Evolutionary conservation across 1,284 basidiomycete genomes (phyloP).

Genomic region (Fistulinella cinereoalba): DNA sequence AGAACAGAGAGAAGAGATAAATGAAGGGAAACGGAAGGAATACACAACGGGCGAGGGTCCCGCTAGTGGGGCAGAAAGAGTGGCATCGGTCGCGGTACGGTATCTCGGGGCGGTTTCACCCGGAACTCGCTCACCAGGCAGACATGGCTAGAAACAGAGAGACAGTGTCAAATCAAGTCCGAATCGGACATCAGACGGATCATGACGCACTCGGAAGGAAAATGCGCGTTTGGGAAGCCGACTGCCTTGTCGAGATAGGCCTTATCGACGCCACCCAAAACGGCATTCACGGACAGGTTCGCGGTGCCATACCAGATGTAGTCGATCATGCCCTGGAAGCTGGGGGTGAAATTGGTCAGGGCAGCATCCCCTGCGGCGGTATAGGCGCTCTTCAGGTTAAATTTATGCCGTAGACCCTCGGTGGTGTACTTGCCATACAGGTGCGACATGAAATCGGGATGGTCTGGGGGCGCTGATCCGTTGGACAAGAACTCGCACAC

Average conservation of each 20-base stretch:
- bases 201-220: constrained; percentile 85
- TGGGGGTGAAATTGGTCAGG: constrained; percentile 91
- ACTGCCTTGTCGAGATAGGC: constrained; percentile 87
- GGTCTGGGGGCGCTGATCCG: constrained; percentile 70
- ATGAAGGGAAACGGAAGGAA: constrained; percentile 21
- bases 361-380: constrained; percentile 63
- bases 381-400: constrained; percentile 86
- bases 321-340: constrained; percentile 83
- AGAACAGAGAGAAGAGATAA: constrained; percentile 29
- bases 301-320: constrained; percentile 90
- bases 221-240: constrained; percentile 96
- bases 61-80: constrained; percentile 25
- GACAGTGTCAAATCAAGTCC: constrained; percentile 6
- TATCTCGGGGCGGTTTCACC: constrained; percentile 62
- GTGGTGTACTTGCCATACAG: constrained; percentile 90
- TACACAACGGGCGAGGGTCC: constrained; percentile 6
- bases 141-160: constrained; percentile 51
- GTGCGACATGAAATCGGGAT: constrained; percentile 92
- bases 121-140: constrained; percentile 70
- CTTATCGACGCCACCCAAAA: constrained; percentile 87
- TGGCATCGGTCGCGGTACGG: constrained; percentile 35
- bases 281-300: constrained; percentile 79
- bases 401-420: constrained; percentile 81
- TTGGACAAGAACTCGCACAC: constrained; percentile 90
- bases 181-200: constrained; percentile 10